Conservation (phyloP, 2,329 filamentous ascomycete species). For the Ophiocordyceps robertsii region DNA sequence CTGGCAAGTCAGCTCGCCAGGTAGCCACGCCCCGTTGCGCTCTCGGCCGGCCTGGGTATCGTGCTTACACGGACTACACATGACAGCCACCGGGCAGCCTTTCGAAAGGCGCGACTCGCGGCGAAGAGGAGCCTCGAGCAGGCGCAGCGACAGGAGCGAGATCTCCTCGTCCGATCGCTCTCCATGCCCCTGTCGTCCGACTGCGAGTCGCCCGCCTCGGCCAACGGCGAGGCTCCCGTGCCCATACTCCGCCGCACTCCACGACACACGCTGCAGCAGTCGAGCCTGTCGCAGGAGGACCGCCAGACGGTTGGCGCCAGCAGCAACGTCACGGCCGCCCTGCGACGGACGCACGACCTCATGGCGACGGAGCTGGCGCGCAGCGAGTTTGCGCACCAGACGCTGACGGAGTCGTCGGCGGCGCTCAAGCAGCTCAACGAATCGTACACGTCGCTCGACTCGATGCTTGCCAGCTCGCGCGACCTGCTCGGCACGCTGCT, state of each 20-base stretch:
- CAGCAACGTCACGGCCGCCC: conserved; percentile 68
- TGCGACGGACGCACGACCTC: conserved; percentile 74
- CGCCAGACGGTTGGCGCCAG: conserved; percentile 64
- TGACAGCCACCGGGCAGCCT: conserved; percentile 45
- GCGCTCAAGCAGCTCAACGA: conserved; percentile 72
- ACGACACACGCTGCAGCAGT: conserved; percentile 14
- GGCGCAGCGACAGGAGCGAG: conserved; percentile 64
- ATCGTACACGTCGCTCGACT: conserved; percentile 67
- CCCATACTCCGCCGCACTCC: conserved; percentile 7
- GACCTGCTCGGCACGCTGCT: conserved; percentile 68
- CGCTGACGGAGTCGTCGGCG: conserved; percentile 69
- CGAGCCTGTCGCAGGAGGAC: conserved; percentile 45
- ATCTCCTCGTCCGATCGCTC: conserved; percentile 58
- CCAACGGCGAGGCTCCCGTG: conserved; percentile 9
- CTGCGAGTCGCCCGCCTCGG: conserved; percentile 15
- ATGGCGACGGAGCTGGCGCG: conserved; percentile 75
- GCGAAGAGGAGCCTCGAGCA: conserved; percentile 63
- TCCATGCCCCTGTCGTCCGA: conserved; percentile 26
- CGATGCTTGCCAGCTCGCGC: conserved; percentile 59
- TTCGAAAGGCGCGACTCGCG: conserved; percentile 68
- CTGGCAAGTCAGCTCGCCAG: conserved; percentile 57
- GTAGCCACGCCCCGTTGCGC: conserved; percentile 27
- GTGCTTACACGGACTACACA: neutral
- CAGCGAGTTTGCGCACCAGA: conserved; percentile 82
- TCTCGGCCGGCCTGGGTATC: neutral